Percentiles rank a stretch among this genome's conserved stretches.
These are phyloP conservation scores for Neurospora tetraspora DNA, from an alignment of 495 filamentous ascomycete genomes.

Conservation along the genomic window DNA sequence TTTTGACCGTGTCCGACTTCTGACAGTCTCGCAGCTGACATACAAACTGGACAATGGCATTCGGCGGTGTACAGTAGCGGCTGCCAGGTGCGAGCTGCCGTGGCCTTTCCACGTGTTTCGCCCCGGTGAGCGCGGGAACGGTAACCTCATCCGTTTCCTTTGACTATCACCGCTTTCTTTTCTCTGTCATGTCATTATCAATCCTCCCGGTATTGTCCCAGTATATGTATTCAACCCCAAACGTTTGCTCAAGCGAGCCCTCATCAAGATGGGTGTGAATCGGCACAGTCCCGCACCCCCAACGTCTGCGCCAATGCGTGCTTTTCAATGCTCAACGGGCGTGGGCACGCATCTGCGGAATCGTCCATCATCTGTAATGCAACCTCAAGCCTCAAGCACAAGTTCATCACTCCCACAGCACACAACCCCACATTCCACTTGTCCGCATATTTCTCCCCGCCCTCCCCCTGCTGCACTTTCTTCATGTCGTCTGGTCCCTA, in stretches of 20 bases:
- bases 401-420: neutral
- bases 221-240: neutral
- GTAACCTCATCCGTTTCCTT: neutral
- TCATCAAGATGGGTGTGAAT: neutral
- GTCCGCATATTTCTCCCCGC: neutral
- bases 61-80: neutral
- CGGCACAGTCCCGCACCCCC: neutral
- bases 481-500: too few species aligned
- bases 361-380: neutral
- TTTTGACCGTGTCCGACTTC: neutral
- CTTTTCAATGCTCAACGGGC: neutral
- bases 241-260: neutral
- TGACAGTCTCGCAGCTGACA: neutral
- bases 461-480: neutral
- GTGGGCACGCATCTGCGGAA: neutral
- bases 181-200: neutral
- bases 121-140: neutral
- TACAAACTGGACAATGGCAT: neutral
- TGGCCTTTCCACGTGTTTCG: neutral
- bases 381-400: neutral
- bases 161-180: neutral
- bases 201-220: neutral
- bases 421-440: neutral
- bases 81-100: neutral
- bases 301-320: neutral